Percentiles rank a stretch among this genome's conserved stretches.
Evolutionary conservation across 2,329 filamentous ascomycete genomes (phyloP).

Genomic region (Epichloe brachyelytri): DNA sequence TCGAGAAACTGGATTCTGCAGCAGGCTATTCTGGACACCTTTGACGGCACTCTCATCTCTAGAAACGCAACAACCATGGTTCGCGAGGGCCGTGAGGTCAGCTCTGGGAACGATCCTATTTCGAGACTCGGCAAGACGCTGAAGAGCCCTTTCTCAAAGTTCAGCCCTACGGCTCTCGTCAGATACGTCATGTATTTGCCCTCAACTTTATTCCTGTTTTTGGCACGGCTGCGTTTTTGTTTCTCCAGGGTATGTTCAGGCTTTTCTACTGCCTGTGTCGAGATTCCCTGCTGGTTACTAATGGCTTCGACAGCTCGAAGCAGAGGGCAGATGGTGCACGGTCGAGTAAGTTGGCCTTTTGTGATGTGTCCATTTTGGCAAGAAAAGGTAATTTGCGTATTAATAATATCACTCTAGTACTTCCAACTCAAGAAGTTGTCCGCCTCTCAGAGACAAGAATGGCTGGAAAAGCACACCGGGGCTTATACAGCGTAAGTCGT

Average conservation of each 20-base stretch:
- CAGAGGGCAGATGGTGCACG: constrained; percentile 37
- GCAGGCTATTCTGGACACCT: constrained; percentile 76
- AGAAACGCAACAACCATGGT: constrained; percentile 48
- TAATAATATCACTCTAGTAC: constrained; percentile 40
- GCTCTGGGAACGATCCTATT: constrained; percentile 44
- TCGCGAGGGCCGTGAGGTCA: constrained; percentile 60
- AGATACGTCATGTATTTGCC: constrained; percentile 78
- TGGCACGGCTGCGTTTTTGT: constrained; percentile 68
- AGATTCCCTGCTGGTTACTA: background rate
- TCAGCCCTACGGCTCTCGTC: constrained; percentile 50
- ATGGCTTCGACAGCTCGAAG: constrained; percentile 25
- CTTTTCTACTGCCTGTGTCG: background rate
- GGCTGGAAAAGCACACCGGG: constrained; percentile 55
- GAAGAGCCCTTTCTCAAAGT: constrained; percentile 43
- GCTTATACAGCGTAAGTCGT: constrained; percentile 66
- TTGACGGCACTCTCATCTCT: constrained; percentile 58
- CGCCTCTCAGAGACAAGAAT: constrained; percentile 48
- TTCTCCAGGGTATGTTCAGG: constrained; percentile 50
- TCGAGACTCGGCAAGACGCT: constrained; percentile 42
- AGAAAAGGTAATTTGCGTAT: background rate
- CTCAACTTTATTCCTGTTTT: constrained; percentile 88
- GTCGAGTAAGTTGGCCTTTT: constrained; percentile 31
- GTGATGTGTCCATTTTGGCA: background rate
- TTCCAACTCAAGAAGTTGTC: constrained; percentile 87
- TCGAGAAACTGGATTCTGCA: constrained; percentile 64